Evolutionary conservation across 441 rosid species (phyloP).

Genomic region (Omphalea diandra): DNA sequence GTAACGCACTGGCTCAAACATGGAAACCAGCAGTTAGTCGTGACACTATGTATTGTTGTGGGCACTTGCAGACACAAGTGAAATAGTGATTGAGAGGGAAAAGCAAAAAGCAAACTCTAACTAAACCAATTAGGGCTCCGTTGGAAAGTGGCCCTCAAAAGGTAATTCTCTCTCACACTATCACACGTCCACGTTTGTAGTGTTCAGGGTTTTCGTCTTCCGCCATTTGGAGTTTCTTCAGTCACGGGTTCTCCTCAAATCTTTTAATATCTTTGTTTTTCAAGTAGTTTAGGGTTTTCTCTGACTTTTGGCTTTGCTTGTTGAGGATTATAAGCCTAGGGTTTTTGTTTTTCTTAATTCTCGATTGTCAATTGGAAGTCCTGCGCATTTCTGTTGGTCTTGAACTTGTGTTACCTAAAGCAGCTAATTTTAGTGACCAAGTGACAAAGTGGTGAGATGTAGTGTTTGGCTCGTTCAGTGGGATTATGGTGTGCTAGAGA

Average conservation of each 20-base stretch:
- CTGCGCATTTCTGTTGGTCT: no score
- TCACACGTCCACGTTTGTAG: neutral
- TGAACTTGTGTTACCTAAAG: neutral
- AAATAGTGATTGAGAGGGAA: constrained; percentile 20
- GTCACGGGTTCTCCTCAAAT: neutral
- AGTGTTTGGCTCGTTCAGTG: neutral
- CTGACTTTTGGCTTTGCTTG: no score
- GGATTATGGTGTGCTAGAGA: constrained; percentile 11
- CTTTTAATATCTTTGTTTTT: neutral
- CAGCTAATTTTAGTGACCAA: neutral
- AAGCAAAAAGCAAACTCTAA: neutral
- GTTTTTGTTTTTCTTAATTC: no score
- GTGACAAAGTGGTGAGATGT: neutral
- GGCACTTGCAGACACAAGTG: constrained; percentile 13
- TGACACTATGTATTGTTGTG: neutral
- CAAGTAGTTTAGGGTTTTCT: neutral
- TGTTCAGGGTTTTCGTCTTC: neutral
- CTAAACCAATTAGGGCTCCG: constrained; percentile 33
- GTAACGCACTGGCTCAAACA: no score
- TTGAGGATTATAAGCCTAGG: no score
- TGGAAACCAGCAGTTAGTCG: no score
- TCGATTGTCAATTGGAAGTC: neutral
- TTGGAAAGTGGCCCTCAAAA: constrained; percentile 36
- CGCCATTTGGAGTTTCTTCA: neutral
- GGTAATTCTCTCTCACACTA: constrained; percentile 11